Percentiles rank a stretch among this genome's conserved stretches.
Evolutionary conservation across 2,329 filamentous ascomycete species (phyloP).

Genomic region (Tympanopsis confertula): DNA sequence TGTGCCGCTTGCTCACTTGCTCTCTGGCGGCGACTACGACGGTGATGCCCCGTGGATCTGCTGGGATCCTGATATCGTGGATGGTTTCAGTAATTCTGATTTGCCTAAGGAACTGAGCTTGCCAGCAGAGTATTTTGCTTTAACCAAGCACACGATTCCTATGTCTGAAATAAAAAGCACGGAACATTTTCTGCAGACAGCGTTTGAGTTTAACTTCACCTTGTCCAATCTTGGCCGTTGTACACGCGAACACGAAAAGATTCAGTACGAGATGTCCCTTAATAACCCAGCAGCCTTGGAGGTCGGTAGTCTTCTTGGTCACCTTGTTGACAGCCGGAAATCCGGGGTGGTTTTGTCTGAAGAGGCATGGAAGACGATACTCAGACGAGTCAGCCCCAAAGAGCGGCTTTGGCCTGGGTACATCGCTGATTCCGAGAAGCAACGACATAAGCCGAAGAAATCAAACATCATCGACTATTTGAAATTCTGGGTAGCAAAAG

Average conservation of each 20-base stretch:
- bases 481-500: constrained; percentile 23
- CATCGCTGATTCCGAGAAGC: no score
- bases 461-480: constrained; percentile 26
- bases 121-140: constrained; percentile 28
- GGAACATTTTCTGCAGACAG: constrained; percentile 24
- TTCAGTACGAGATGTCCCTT: constrained; percentile 36
- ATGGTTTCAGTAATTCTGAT: constrained; percentile 37
- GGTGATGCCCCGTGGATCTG: constrained; percentile 49
- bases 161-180: constrained; percentile 24
- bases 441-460: constrained; percentile 12
- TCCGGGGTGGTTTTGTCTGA: constrained; percentile 25
- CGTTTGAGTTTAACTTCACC: constrained; percentile 32
- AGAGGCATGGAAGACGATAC: constrained; percentile 21
- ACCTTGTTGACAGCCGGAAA: constrained; percentile 31
- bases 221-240: constrained; percentile 36
- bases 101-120: constrained; percentile 19
- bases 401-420: neutral
- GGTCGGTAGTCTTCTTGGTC: constrained; percentile 25
- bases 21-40: constrained; percentile 56
- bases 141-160: constrained; percentile 27
- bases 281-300: constrained; percentile 17
- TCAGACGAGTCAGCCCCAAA: constrained; percentile 16
- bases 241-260: constrained; percentile 33
- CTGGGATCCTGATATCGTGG: constrained; percentile 41
- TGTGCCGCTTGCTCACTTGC: constrained; percentile 40